phyloP scores from a whole-genome alignment of 2,329 filamentous ascomycete genomes.

The Lecanicillium sp. region DNA sequence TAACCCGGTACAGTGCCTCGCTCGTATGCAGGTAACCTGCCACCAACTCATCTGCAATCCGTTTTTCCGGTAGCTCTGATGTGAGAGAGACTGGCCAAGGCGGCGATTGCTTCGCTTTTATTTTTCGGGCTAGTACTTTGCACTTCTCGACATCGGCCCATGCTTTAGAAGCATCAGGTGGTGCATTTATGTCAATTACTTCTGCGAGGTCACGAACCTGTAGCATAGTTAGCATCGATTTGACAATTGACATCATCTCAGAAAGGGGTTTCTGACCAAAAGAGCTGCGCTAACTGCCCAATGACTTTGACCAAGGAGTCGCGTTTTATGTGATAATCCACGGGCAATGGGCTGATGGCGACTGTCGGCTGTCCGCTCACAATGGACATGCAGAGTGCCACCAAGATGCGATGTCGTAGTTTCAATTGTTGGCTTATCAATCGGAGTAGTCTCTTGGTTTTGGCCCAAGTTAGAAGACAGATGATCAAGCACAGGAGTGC shows the following conservation, averaged over 20 bases:
- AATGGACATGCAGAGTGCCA: conserved; percentile 34
- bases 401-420: conserved; percentile 27
- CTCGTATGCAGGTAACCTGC: conserved; percentile 38
- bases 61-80: conserved; percentile 35
- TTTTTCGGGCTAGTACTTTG: conserved; percentile 41
- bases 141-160: conserved; percentile 34
- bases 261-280: conserved; percentile 26
- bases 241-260: background rate
- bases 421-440: conserved; percentile 22
- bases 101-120: conserved; percentile 41
- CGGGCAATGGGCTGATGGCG: conserved; percentile 25
- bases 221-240: conserved; percentile 8
- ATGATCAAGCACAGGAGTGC: conserved; percentile 35
- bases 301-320: conserved; percentile 48
- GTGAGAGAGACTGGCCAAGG: conserved; percentile 36
- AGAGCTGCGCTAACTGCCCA: conserved; percentile 40
- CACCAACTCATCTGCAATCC: conserved; percentile 37
- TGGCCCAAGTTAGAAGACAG: conserved; percentile 21
- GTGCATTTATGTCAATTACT: conserved; percentile 30
- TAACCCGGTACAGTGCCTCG: conserved; percentile 38
- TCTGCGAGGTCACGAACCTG: conserved; percentile 36
- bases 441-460: conserved; percentile 1
- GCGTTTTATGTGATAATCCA: conserved; percentile 44
- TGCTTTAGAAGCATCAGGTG: conserved; percentile 27
- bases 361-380: conserved; percentile 23